Conservation (phyloP, 2,329 filamentous ascomycete genomes). For the Metarhizium guizhouense region DNA sequence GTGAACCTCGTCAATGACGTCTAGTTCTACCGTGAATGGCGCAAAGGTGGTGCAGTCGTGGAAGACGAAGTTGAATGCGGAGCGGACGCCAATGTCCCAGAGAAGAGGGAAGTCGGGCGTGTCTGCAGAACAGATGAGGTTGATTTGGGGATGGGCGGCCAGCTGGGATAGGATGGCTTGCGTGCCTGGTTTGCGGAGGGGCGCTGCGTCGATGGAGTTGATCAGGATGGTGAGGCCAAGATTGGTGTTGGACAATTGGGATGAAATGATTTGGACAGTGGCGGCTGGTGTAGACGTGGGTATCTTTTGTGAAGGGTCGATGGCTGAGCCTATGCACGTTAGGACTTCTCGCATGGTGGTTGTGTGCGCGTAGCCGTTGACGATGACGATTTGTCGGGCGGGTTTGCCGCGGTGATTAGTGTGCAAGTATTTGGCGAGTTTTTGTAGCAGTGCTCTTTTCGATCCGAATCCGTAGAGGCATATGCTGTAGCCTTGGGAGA, state of each 20-base stretch:
- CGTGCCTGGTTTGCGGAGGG: slow-evolving; percentile 60
- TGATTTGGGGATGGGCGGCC: slow-evolving; percentile 62
- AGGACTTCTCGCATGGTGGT: slow-evolving; percentile 62
- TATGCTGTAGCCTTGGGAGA: slow-evolving; percentile 76
- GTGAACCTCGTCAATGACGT: slow-evolving; percentile 85
- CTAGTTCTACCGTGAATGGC: slow-evolving; percentile 62
- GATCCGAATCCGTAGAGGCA: slow-evolving; percentile 92
- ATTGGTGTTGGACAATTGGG: slow-evolving; percentile 40
- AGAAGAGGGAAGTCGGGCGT: slow-evolving; percentile 79
- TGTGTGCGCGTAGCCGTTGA: slow-evolving; percentile 74
- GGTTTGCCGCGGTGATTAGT: slow-evolving; percentile 21
- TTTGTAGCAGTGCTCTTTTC: slow-evolving; percentile 65
- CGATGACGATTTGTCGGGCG: slow-evolving; percentile 55
- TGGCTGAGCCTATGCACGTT: slow-evolving; percentile 55
- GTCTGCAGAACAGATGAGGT: slow-evolving; percentile 73
- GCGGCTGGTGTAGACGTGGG: slow-evolving; percentile 56
- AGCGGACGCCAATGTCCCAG: slow-evolving; percentile 81
- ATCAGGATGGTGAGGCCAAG: slow-evolving; percentile 58
- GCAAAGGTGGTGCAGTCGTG: slow-evolving; percentile 91
- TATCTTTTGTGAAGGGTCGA: slow-evolving; percentile 41
- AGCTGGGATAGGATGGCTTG: slow-evolving; percentile 71
- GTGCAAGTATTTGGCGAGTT: slow-evolving; percentile 64
- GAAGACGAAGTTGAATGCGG: slow-evolving; percentile 77
- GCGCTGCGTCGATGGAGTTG: slow-evolving; percentile 76
- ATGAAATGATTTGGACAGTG: slow-evolving; percentile 58